Evolutionary conservation across 257 asterid species (phyloP), one percentile per base, ranked within the genome.

Genomic region (Solanum neorickii): DNA sequence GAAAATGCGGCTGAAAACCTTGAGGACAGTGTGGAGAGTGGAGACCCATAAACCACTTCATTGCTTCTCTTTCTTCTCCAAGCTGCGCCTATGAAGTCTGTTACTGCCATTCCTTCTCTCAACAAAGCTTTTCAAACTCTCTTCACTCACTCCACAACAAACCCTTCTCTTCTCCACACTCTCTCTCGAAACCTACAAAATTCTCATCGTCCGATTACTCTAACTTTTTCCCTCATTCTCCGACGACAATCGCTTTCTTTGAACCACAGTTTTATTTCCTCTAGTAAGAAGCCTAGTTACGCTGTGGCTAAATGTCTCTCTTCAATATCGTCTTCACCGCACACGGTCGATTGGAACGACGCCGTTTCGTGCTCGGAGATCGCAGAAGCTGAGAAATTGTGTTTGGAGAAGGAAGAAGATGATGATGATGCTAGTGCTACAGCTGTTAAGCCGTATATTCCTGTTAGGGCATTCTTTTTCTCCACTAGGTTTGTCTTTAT

Each of bases 381-480:
- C 42, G 92, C 87, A 56, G 90, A 85, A 87, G 83, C 31, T 16
- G 89, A 85, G 72, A 90, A 66, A 66, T 25, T 65, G 87, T 66
- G 8, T 77, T 77, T 72, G 56, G 93, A 78, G 88, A 91, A 69
- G 82, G 95, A 92, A 31, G 96, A 90, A n/a, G 94, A 72, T 18
- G 89, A 88, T 23, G 68, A 44, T 65, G 62, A 42, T 49, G 92
- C 89, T 78, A 90, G 87, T 86, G 88, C 91, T 62, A 88, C 89
- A 73, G 90, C 89, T 78, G 75, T 93, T 29, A 87, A 86, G 27
- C 86, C 91, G 86, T 87, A 90, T 86, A 92, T 96, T 84, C 93
- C 99, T 18, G 99, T 97, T 87, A 94, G 97, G 91, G 99, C 99
- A 76, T 97, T 90, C 89, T 93, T 97, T 93, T 92, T 94, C 95